Evolutionary conservation across 176 grass and related monocot genomes (phyloP), one percentile per base, ranked within the genome.

Genomic region (Cenchrus fungigraminus): DNA sequence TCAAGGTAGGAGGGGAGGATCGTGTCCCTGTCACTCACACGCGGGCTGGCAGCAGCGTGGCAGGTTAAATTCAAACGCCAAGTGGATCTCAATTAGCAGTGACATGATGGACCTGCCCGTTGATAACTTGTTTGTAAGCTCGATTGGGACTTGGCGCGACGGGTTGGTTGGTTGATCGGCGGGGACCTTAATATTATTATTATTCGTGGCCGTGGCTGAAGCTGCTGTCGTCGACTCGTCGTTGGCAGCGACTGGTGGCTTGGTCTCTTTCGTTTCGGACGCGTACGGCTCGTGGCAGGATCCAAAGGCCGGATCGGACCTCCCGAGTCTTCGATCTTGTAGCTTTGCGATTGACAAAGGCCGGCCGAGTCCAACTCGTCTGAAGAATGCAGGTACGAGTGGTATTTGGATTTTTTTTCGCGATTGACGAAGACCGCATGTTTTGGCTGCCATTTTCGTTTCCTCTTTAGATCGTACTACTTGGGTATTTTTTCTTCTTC

Each of bases 231-330:
- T 54, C 19, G 14, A 31, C 6, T 19, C 22, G 1, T 10, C 70
- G 53, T 53, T 0, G 49, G 81, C 16, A 68, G 50, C 40, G 14
- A 76, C 37, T 6, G 58, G 20, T 22, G 8, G 22, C 17, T 16
- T 12, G 47, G 12, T 81, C 14, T n/a, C 12, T 0, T 14, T 25
- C 15, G 22, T 31, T 51, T 62, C 56, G 8, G 10, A 6, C 32
- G 3, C 11, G 13, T 15, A 40, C 49, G 65, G 44, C 54, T 54
- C 55, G 5, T 83, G 15, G 73, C 25, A 29, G 44, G 67, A 44
- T 83, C 54, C 86, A 77, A 83, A 77, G 32, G 72, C 54, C 31
- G 32, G 37, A 4, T 4, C 37, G 32, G 37, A 4, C 37, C 37
- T 40, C 3, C 37, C 37, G 3, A 34, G 34, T 53, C n/a, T 8